Evolutionary conservation across 805 yeast species (phyloP).

Genomic region (Lachancea kluyveri): DNA sequence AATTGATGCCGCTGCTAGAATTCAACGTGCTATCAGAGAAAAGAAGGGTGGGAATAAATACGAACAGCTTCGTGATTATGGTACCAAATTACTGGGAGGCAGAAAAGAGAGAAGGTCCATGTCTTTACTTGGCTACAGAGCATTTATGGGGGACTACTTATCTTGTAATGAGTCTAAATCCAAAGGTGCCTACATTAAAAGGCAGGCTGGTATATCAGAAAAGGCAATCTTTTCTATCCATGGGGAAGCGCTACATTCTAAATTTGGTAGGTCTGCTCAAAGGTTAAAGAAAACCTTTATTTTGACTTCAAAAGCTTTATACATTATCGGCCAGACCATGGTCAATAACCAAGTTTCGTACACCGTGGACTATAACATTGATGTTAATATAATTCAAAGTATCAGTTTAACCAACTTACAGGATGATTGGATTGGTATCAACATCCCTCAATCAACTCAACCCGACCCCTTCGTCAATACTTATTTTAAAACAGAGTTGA

Average conservation of each 20-base stretch:
- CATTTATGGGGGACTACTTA: constrained; percentile 91
- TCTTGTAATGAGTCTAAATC: constrained; percentile 75
- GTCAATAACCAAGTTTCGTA: constrained; percentile 56
- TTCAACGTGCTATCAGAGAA: constrained; percentile 80
- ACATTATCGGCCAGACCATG: constrained; percentile 67
- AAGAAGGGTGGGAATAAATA: constrained; percentile 74
- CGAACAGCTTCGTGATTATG: constrained; percentile 81
- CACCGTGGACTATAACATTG: constrained; percentile 56
- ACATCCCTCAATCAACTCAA: constrained; percentile 32
- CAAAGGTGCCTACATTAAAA: constrained; percentile 68
- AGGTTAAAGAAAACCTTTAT: constrained; percentile 69
- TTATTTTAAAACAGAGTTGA: constrained; percentile 82
- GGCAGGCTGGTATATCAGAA: constrained; percentile 64
- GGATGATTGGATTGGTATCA: constrained; percentile 85
- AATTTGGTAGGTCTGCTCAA: constrained; percentile 88
- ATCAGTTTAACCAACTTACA: constrained; percentile 69
- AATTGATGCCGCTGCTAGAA: constrained; percentile 76
- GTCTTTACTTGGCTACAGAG: constrained; percentile 81
- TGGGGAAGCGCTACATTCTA: constrained; percentile 76
- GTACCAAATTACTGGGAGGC: constrained; percentile 61
- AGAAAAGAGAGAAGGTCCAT: constrained; percentile 86
- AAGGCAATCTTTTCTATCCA: constrained; percentile 68
- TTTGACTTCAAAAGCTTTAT: constrained; percentile 55
- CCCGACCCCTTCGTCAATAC: constrained; percentile 82
- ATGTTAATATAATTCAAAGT: constrained; percentile 51